These are phyloP conservation scores for Vitis rotundifolia DNA, from an alignment of 164 flowering plant species.

Conservation along the genomic window DNA sequence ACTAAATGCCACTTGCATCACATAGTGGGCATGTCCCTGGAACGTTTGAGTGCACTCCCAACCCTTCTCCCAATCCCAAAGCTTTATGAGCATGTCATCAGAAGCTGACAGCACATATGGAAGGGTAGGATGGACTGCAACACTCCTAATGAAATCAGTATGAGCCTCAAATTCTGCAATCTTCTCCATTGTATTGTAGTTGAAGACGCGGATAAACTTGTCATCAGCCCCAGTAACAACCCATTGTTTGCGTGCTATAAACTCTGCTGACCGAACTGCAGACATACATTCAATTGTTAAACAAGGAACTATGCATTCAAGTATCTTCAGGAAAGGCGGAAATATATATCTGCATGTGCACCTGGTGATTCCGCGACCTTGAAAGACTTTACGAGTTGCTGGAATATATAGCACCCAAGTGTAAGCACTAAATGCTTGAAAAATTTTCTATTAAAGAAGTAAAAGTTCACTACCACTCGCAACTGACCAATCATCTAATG, in stretches of 20 bases:
- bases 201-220: conserved; percentile 30
- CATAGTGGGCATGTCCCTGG: conserved; percentile 24
- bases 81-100: conserved; percentile 42
- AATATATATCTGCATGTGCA: neutral
- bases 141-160: conserved; percentile 39
- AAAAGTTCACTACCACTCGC: too few species aligned
- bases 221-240: conserved; percentile 43
- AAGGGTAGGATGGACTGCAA: conserved; percentile 42
- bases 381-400: conserved; percentile 31
- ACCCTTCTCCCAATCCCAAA: conserved; percentile 53
- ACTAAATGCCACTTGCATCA: conserved; percentile 6
- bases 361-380: conserved; percentile 32
- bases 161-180: conserved; percentile 33
- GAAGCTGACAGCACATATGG: conserved; percentile 32
- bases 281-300: neutral
- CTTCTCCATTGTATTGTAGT: conserved; percentile 32
- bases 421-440: too few species aligned
- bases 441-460: too few species aligned
- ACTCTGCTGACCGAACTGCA: conserved; percentile 34
- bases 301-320: too few species aligned
- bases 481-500: too few species aligned
- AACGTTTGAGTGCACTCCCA: conserved; percentile 41
- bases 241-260: conserved; percentile 34
- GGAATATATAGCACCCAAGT: neutral
- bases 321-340: too few species aligned